Evolutionary conservation across 306 rosid genomes (phyloP), one percentile per base, ranked within the genome.

Genomic region (Ormosia emarginata): DNA sequence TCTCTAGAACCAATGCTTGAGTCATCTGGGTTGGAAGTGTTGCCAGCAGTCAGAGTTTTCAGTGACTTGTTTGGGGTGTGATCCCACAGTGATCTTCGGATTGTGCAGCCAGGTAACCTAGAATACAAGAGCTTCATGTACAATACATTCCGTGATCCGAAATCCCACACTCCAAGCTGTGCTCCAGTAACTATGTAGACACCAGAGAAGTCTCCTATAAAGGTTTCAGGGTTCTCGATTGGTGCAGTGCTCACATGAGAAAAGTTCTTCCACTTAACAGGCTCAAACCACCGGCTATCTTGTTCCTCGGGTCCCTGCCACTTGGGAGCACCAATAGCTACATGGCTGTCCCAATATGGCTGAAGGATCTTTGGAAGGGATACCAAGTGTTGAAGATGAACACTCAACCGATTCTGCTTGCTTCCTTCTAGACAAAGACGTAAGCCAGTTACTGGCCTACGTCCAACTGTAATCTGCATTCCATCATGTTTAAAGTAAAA

Each of bases 201-300:
- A 18, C 94, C 90, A 49, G 92, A 88, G 72, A 86, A 85, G 79
- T 90, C 92, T 9, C 90, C 92, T 15, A 89, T 85, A 68, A 88
- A 82, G 80, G 93, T 74, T 83, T 87, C 98, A 0, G 92, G 88
- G 78, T 89, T 93, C 86, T 91, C 97, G 7, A 93, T 86, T 13
- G 96, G 98, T 13, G 96, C 91, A 14, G 98, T 93, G 89, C 96
- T 91, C 76, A 93, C 97, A 58, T 93, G 94, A 12, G 98, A 93
- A 76, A 91, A 91, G 14, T 91, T 93, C 81, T 88, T 93, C 98
- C 98, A 93, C 75, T 93, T 93, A 41, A 93, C 89, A 1, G 96
- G 94, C 78, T 93, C 94, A 8, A 93, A 93, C 98, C 98, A 93
- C 53, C 96, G 86, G 86, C 98, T 93, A 72, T 93, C 98, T 87